A percentile compares a stretch with the other conserved stretches of the same genome.
phyloP scores from a whole-genome alignment of 73 alveolate species.

The Paramecium primaurelia region DNA sequence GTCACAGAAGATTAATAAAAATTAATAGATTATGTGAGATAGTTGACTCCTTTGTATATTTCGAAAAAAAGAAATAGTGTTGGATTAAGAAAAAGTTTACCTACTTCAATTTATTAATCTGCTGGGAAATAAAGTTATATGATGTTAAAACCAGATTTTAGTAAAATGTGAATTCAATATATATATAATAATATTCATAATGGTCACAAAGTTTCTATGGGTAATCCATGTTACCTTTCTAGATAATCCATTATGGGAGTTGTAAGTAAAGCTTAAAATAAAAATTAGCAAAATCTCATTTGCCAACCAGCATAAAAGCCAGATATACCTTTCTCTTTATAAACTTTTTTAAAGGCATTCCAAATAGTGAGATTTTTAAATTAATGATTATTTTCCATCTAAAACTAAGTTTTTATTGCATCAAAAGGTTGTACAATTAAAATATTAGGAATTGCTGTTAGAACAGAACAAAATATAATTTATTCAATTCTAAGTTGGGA shows the following conservation, averaged over 20 bases:
- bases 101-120: neutral
- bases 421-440: conserved; percentile 20
- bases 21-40: conserved; percentile 7
- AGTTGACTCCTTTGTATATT: neutral
- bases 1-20: neutral
- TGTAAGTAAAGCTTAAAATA: conserved; percentile 3
- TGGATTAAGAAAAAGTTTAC: neutral
- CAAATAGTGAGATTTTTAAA: neutral
- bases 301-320: conserved; percentile 45
- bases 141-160: conserved; percentile 6
- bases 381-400: neutral
- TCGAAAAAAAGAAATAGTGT: neutral
- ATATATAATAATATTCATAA: neutral
- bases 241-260: conserved; percentile 12
- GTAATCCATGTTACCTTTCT: conserved; percentile 19
- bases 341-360: neutral
- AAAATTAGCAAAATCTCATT: neutral
- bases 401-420: neutral
- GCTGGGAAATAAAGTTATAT: neutral
- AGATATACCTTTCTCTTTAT: neutral
- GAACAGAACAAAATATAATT: neutral
- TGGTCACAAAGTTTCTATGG: neutral
- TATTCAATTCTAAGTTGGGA: neutral
- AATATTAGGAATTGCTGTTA: neutral
- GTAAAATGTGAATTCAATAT: neutral